A percentile compares a stretch with the other conserved stretches of the same genome.
Evolutionary conservation across 176 grass and related monocot species (phyloP).

Genomic region (Saccharum spontaneum): DNA sequence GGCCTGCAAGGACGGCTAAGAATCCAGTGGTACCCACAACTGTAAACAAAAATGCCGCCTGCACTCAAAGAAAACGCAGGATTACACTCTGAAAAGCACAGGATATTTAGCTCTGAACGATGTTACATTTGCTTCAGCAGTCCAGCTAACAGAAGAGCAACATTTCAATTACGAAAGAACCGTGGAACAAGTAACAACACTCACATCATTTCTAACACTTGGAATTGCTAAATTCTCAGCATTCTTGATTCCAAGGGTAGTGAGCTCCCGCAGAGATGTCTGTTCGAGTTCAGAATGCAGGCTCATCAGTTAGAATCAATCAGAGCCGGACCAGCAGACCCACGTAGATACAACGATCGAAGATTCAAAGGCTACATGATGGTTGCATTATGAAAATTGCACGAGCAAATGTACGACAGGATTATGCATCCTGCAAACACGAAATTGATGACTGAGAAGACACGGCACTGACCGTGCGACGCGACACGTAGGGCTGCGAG

Average conservation of each 20-base stretch:
- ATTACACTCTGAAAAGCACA: neutral
- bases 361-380: neutral
- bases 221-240: conserved; percentile 95
- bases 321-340: neutral
- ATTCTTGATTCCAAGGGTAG: conserved; percentile 84
- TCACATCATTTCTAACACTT: conserved; percentile 93
- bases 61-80: neutral
- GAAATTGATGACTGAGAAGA: conserved; percentile 12
- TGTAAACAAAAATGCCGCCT: conserved; percentile 93
- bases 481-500: conserved; percentile 92
- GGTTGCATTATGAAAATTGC: neutral
- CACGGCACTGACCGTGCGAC: conserved; percentile 81
- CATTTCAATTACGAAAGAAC: neutral
- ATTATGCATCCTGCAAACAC: neutral
- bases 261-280: conserved; percentile 90
- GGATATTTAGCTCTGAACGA: neutral
- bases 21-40: conserved; percentile 78
- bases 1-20: conserved; percentile 76
- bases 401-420: conserved; percentile 10
- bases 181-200: neutral
- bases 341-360: neutral
- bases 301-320: neutral
- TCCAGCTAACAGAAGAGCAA: neutral
- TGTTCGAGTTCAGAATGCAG: conserved; percentile 37
- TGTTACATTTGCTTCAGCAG: neutral